A percentile compares a stretch with the other conserved stretches of the same genome.
These are phyloP conservation scores for Leishmania lainsoni DNA, from an alignment of 208 protist species.

Conservation along the genomic window DNA sequence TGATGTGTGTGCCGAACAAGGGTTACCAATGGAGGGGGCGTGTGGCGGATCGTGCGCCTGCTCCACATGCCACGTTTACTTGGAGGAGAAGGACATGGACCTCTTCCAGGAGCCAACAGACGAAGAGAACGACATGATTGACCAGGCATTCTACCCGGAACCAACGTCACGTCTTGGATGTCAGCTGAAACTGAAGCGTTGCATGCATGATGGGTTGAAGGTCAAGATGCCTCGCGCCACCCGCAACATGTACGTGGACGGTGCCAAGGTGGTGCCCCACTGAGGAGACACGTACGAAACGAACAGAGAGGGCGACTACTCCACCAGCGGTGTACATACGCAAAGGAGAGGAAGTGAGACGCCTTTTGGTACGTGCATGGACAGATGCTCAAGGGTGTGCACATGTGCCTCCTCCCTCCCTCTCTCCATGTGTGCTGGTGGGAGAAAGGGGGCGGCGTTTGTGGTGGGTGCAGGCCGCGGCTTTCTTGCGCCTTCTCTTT, in stretches of 20 bases:
- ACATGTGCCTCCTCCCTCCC: background rate
- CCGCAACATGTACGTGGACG: conserved; percentile 94
- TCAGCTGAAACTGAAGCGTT: conserved; percentile 72
- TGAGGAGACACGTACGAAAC: conserved; percentile 7
- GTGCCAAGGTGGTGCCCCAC: conserved; percentile 80
- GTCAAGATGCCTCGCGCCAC: conserved; percentile 84
- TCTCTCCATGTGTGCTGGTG: too few relatives aligned
- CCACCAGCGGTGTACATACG: background rate
- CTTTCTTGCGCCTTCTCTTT: background rate
- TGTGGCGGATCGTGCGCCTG: conserved; percentile 97
- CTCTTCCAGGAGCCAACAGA: conserved; percentile 92
- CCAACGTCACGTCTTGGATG: conserved; percentile 88
- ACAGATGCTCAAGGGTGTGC: background rate
- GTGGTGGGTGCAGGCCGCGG: background rate
- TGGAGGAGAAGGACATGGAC: conserved; percentile 86
- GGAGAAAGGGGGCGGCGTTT: too few relatives aligned
- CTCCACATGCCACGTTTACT: conserved; percentile 98
- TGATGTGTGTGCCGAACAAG: conserved; percentile 92
- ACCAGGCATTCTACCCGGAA: conserved; percentile 88
- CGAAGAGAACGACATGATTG: conserved; percentile 94
- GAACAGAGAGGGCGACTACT: background rate
- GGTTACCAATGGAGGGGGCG: conserved; percentile 96
- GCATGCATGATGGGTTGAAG: conserved; percentile 80
- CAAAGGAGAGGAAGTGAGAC: background rate
- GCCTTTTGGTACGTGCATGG: background rate